Percentiles rank a stretch among this genome's conserved stretches.
Conservation (phyloP, 352 stramenopile species). For the Pythium pyrilobum region DNA sequence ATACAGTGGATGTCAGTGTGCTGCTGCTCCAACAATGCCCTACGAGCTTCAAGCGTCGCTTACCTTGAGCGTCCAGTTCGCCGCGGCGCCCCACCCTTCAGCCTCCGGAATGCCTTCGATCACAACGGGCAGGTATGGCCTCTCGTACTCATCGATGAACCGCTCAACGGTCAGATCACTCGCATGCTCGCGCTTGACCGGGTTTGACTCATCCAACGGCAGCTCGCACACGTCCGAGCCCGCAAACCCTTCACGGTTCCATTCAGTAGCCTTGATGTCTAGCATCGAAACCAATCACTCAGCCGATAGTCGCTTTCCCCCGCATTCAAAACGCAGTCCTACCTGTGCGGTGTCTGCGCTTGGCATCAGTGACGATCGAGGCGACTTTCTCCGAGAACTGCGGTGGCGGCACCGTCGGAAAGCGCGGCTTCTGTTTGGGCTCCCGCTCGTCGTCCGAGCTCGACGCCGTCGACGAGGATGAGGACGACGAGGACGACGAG, state of each 20-base stretch:
- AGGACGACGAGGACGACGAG: slow-evolving; percentile 25
- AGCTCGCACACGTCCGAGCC: slow-evolving; percentile 78
- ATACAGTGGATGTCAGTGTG: not conserved
- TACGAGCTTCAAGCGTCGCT: not conserved
- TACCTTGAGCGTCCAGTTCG: slow-evolving; percentile 75
- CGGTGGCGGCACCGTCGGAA: slow-evolving; percentile 42
- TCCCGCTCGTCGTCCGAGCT: slow-evolving; percentile 22
- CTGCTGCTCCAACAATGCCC: not conserved
- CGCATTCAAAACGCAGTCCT: too few relatives aligned
- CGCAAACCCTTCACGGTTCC: slow-evolving; percentile 75
- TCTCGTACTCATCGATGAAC: slow-evolving; percentile 87
- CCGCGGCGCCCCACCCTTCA: slow-evolving; percentile 61
- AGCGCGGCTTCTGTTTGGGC: slow-evolving; percentile 25
- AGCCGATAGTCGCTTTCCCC: not conserved
- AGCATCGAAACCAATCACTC: not conserved
- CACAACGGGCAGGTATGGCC: slow-evolving; percentile 60
- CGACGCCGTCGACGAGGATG: slow-evolving; percentile 38
- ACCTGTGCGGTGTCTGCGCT: slow-evolving; percentile 74
- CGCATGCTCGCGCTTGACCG: slow-evolving; percentile 66
- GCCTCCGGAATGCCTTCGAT: slow-evolving; percentile 80
- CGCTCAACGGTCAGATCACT: slow-evolving; percentile 69
- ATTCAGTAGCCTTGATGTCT: slow-evolving; percentile 67
- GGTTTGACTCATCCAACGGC: slow-evolving; percentile 57
- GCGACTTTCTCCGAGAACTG: slow-evolving; percentile 44
- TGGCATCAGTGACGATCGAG: slow-evolving; percentile 44